These are phyloP conservation scores for Sporisorium iseilematis-ciliati DNA, from an alignment of 1,284 basidiomycete genomes.

Conservation along the genomic window DNA sequence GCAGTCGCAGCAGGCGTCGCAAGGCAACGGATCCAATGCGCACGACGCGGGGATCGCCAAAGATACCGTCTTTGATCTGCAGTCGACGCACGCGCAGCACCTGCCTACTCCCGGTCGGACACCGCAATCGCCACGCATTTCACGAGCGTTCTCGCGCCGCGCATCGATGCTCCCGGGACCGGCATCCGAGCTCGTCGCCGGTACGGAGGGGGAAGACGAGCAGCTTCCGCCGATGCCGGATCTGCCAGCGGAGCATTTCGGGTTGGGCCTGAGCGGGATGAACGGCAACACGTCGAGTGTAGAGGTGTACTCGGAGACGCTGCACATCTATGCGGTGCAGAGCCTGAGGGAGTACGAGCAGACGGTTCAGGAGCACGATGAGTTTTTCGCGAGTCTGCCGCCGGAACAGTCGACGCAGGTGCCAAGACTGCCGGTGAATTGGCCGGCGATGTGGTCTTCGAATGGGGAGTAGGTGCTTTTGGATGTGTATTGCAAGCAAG, in stretches of 20 bases:
- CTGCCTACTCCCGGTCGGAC: conserved; percentile 32
- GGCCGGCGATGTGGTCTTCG: conserved; percentile 55
- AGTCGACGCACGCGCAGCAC: conserved; percentile 48
- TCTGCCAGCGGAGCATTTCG: conserved; percentile 34
- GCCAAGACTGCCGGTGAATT: conserved; percentile 58
- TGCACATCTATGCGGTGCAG: conserved; percentile 65
- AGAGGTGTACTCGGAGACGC: conserved; percentile 48
- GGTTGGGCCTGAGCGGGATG: conserved; percentile 28
- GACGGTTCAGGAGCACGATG: conserved; percentile 65
- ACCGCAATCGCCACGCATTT: conserved; percentile 51
- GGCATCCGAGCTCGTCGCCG: conserved; percentile 55
- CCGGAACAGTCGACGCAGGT: conserved; percentile 52
- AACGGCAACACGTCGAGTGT: conserved; percentile 3
- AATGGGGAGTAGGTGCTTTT: conserved; percentile 31
- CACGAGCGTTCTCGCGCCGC: conserved; percentile 58
- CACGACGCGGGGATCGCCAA: conserved; percentile 50
- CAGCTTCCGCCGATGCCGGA: conserved; percentile 46
- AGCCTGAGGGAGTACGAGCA: conserved; percentile 64
- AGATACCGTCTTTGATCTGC: conserved; percentile 63
- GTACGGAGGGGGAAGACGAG: conserved; percentile 31
- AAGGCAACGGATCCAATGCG: neutral
- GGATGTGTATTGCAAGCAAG: neutral
- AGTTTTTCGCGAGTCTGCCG: conserved; percentile 56
- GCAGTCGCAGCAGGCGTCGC: neutral
- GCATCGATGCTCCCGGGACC: conserved; percentile 61